Base-by-base conservation (phyloP, 1,284 basidiomycete species). In the Takashimella tepidaria region DNA sequence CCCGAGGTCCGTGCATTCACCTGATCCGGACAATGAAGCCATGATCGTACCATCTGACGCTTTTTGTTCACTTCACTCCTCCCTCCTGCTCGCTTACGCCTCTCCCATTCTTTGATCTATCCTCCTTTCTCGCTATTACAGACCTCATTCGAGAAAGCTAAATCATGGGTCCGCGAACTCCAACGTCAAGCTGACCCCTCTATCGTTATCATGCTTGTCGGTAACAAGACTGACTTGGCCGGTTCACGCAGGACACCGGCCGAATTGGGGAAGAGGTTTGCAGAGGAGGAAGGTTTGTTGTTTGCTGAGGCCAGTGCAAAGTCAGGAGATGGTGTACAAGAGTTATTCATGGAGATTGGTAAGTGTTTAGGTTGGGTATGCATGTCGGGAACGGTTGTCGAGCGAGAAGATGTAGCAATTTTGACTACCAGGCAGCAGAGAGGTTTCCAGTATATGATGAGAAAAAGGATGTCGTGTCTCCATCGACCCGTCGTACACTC, bases 281-380 rank as follows among this genome's bases (percentile, higher is more conserved):
- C 95, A 1, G 84, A 92, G 55, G 92, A 96, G 73, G 92, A 98
- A 77, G 89, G 89, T 25, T 77, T 98, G 53, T 86, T 98, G 83
- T 98, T 95, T 86, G 84, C 85, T 53, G 93, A 98, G 79, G 93
- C 93, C 1, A 93, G 89, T 73, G 93, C 93, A 48, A 98, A 98
- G 83, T 81, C 85, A 27, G 91, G 92, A 41, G 87, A 92, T 57
- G 90, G 90, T 58, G 93, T 98, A 22, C 77, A 85, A 49, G 88
- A 90, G 54, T 85, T 95, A 65, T 97, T 95, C 77, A 86, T 84
- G 53, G 84, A 86, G 24, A 92, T 95, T 59, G 73, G 74, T 73
- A 56, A 53, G 74, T 68, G 11, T 19, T 21, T 13, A n/a, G 19
- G 10, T n/a, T 23, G n/a, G n/a, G 27, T 8, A 23, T 21, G n/a